Evolutionary conservation across 768 basidiomycete species (phyloP).

Genomic region (Lanmaoa pseudosensibilis): DNA sequence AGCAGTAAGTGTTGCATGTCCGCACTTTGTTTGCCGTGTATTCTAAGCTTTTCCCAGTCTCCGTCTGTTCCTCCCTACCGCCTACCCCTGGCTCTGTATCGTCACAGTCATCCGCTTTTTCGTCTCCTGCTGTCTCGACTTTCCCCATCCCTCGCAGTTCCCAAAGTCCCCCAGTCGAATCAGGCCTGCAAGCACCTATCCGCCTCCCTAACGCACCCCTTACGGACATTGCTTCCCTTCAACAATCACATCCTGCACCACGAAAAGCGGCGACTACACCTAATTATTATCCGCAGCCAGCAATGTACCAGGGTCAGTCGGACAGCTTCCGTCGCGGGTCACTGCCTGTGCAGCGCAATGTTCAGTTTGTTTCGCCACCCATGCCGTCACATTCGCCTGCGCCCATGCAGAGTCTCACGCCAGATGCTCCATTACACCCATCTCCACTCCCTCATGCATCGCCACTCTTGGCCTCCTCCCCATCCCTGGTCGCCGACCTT

Average conservation of each 20-base stretch:
- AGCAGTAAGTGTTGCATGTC: constrained; percentile 49
- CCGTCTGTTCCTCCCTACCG: constrained; percentile 35
- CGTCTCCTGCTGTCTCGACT: constrained; percentile 58
- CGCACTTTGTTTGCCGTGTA: neutral
- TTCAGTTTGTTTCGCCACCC: constrained; percentile 31
- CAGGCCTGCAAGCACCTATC: constrained; percentile 48
- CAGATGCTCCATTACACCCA: constrained; percentile 20
- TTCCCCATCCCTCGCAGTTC: constrained; percentile 63
- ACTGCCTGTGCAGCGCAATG: constrained; percentile 30
- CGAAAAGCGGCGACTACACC: constrained; percentile 36
- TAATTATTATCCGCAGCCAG: constrained; percentile 34
- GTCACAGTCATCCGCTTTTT: constrained; percentile 61
- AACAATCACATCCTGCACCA: constrained; percentile 34
- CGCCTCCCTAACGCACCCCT: constrained; percentile 74
- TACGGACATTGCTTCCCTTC: constrained; percentile 62
- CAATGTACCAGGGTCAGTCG: constrained; percentile 30
- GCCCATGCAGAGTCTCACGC: constrained; percentile 27
- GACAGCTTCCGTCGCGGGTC: constrained; percentile 33
- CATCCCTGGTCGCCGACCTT: constrained; percentile 21
- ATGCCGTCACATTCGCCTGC: constrained; percentile 31
- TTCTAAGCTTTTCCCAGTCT: constrained; percentile 18
- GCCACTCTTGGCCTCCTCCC: constrained; percentile 27
- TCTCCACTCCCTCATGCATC: constrained; percentile 31
- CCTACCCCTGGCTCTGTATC: constrained; percentile 48
- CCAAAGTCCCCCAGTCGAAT: constrained; percentile 49